Percentiles rank a stretch among this genome's conserved stretches.
phyloP scores from a whole-genome alignment of 2,329 filamentous ascomycete species.

The Arthroderma sp. region DNA sequence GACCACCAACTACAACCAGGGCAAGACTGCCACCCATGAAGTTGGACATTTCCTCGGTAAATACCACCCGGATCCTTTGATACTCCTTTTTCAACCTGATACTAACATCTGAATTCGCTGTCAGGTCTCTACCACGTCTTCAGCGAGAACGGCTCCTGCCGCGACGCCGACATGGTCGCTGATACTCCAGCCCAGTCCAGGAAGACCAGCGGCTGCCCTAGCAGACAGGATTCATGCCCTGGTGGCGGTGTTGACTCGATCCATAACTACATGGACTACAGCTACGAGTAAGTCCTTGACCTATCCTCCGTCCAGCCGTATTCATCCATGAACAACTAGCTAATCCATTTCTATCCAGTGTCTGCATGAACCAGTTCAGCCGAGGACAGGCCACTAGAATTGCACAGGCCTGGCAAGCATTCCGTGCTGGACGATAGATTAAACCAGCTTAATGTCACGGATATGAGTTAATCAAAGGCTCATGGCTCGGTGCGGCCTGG shows the following conservation, averaged over 20 bases:
- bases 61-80: neutral
- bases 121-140: conserved; percentile 22
- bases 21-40: conserved; percentile 23
- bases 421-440: conserved; percentile 14
- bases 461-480: neutral
- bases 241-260: conserved; percentile 22
- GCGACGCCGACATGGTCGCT: conserved; percentile 17
- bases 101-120: neutral
- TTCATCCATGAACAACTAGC: neutral
- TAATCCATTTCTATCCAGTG: conserved; percentile 9
- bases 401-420: conserved; percentile 17
- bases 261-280: conserved; percentile 28
- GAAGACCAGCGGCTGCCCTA: conserved; percentile 19
- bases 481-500: neutral
- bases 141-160: conserved; percentile 19
- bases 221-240: conserved; percentile 21
- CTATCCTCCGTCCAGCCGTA: neutral
- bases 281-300: conserved; percentile 15
- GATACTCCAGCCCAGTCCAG: conserved; percentile 22
- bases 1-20: conserved; percentile 15
- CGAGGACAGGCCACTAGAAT: conserved; percentile 21
- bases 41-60: conserved; percentile 25
- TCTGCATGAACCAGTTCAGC: conserved; percentile 21
- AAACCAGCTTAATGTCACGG: neutral
- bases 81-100: neutral